Percentiles rank a stretch among this genome's conserved stretches.
Conservation (phyloP, 108 stramenopile genomes). For the Nitzschia palea region DNA sequence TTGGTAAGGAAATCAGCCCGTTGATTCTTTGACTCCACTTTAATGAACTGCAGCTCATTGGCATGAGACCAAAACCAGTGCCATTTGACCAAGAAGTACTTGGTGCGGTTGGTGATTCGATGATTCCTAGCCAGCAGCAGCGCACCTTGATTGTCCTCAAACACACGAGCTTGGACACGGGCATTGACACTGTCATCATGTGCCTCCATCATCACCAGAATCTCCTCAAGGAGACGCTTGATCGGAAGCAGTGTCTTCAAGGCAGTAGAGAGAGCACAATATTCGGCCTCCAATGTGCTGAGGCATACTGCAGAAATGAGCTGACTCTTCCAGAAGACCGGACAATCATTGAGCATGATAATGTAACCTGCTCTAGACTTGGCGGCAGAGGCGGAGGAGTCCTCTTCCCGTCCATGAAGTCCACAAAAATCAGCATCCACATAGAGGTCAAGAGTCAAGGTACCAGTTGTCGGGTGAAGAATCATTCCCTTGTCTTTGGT, state of each 20-base stretch:
- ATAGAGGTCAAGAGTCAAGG: conserved; percentile 30
- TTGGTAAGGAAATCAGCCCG: conserved; percentile 13
- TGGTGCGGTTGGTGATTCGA: conserved; percentile 24
- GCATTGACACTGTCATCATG: background rate
- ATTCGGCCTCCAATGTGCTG: conserved; percentile 51
- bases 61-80: conserved; percentile 38
- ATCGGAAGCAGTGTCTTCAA: conserved; percentile 37
- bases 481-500: conserved; percentile 47
- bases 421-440: conserved; percentile 57
- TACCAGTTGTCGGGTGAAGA: conserved; percentile 9
- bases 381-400: conserved; percentile 20
- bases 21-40: background rate
- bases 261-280: conserved; percentile 30
- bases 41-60: background rate
- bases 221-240: conserved; percentile 15
- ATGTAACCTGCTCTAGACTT: conserved; percentile 50
- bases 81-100: conserved; percentile 18
- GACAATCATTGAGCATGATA: conserved; percentile 30
- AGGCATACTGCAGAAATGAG: conserved; percentile 43
- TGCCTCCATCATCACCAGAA: background rate
- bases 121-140: conserved; percentile 10
- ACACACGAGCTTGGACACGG: conserved; percentile 4
- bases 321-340: conserved; percentile 45
- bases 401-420: conserved; percentile 28
- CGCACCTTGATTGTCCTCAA: conserved; percentile 18